Evolutionary conservation across 164 flowering plant genomes (phyloP).

Genomic region (Cinnamomum chago): DNA sequence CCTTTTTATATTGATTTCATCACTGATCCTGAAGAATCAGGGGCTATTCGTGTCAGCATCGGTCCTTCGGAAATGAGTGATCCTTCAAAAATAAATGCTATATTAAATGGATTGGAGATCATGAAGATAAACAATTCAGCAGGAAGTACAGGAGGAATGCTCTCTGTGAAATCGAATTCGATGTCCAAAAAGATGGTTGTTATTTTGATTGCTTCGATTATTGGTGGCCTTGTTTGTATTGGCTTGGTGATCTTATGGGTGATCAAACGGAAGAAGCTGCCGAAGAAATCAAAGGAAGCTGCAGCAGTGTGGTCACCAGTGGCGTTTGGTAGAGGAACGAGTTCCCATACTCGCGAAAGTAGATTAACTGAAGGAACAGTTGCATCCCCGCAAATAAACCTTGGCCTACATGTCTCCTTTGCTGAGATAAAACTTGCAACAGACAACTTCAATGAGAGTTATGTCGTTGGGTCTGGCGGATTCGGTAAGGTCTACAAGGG

Average conservation of each 20-base stretch:
- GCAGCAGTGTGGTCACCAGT: slow-evolving; percentile 53
- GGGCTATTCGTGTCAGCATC: slow-evolving; percentile 37
- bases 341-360: slow-evolving; percentile 30
- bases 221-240: slow-evolving; percentile 41
- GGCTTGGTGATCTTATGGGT: slow-evolving; percentile 18
- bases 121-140: slow-evolving; percentile 44
- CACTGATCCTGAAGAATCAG: slow-evolving; percentile 33
- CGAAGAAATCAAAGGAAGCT: slow-evolving; percentile 28
- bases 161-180: slow-evolving; percentile 4
- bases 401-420: slow-evolving; percentile 53
- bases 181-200: slow-evolving; percentile 26
- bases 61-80: slow-evolving; percentile 59
- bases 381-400: slow-evolving; percentile 36
- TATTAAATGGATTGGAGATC: slow-evolving; percentile 84
- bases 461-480: slow-evolving; percentile 76
- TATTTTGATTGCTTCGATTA: slow-evolving; percentile 38
- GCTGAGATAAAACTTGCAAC: slow-evolving; percentile 59
- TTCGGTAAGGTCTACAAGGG: slow-evolving; percentile 82
- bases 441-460: slow-evolving; percentile 50
- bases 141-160: background rate
- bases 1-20: slow-evolving; percentile 65
- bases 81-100: slow-evolving; percentile 43
- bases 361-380: slow-evolving; percentile 40
- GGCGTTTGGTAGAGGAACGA: slow-evolving; percentile 31
- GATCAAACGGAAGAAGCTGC: slow-evolving; percentile 30